A percentile compares a stretch with the other conserved stretches of the same genome.
These are phyloP conservation scores for Xylaria sp. DNA, from an alignment of 2,329 filamentous ascomycete species.

Conservation along the genomic window DNA sequence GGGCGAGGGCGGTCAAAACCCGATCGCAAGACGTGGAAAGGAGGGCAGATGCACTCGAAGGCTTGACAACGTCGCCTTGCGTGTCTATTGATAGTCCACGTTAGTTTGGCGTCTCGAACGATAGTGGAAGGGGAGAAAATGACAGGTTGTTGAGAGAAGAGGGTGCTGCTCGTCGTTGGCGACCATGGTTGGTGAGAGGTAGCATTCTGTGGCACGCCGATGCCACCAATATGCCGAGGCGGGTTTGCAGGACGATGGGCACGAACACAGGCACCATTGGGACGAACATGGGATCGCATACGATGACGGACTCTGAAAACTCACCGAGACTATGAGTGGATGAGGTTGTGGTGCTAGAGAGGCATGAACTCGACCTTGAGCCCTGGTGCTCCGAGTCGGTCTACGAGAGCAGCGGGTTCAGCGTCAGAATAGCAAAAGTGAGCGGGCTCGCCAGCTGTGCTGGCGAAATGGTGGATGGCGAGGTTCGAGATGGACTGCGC, in stretches of 20 bases:
- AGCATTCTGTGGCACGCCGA: constrained; percentile 32
- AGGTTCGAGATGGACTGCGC: constrained; percentile 39
- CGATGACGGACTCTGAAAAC: constrained; percentile 47
- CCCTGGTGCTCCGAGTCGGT: constrained; percentile 45
- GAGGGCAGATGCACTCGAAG: constrained; percentile 31
- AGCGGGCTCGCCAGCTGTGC: constrained; percentile 25
- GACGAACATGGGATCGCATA: constrained; percentile 53
- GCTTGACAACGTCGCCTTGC: constrained; percentile 33
- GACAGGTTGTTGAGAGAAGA: constrained; percentile 23
- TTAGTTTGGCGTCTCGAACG: constrained; percentile 34
- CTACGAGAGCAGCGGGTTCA: constrained; percentile 41
- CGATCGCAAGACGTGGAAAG: constrained; percentile 43
- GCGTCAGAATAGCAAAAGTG: constrained; percentile 32
- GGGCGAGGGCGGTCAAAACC: constrained; percentile 41
- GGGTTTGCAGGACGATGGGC: constrained; percentile 33
- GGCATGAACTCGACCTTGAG: constrained; percentile 49
- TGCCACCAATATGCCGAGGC: constrained; percentile 35
- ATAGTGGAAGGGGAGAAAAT: constrained; percentile 23
- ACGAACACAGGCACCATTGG: constrained; percentile 40
- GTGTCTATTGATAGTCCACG: constrained; percentile 25
- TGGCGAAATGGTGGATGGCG: constrained; percentile 21
- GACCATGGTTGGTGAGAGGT: constrained; percentile 35
- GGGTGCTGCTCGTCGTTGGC: constrained; percentile 30
- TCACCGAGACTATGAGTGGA: constrained; percentile 52
- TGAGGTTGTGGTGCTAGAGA: constrained; percentile 50